A percentile compares a stretch with the other conserved stretches of the same genome.
Conservation (phyloP, 2,329 filamentous ascomycete genomes). For the Venturia pyrina region DNA sequence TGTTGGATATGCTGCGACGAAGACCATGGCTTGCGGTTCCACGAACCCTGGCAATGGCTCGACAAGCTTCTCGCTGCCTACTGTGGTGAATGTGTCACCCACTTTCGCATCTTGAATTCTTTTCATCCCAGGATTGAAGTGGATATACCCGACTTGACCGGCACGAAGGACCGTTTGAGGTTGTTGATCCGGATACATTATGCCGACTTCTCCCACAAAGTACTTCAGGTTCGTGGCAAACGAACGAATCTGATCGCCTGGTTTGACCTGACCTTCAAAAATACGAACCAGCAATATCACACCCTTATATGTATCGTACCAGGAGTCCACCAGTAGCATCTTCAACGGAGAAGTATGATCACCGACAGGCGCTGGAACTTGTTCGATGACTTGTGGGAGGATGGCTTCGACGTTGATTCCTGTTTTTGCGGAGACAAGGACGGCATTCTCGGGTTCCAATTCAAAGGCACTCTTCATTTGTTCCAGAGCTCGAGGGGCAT, state of each 20-base stretch:
- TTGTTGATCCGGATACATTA: constrained; percentile 85
- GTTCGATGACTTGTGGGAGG: constrained; percentile 74
- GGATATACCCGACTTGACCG: constrained; percentile 91
- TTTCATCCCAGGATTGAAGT: constrained; percentile 99
- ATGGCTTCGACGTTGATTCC: constrained; percentile 78
- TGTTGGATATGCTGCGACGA: constrained; percentile 90
- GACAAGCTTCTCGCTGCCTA: constrained; percentile 66
- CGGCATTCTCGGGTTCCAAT: constrained; percentile 63
- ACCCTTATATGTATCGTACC: constrained; percentile 94
- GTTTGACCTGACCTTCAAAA: constrained; percentile 75
- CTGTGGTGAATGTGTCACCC: constrained; percentile 84
- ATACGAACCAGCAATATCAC: constrained; percentile 84
- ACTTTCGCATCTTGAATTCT: constrained; percentile 90
- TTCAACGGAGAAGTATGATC: constrained; percentile 63
- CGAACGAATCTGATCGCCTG: constrained; percentile 79
- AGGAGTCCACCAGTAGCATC: constrained; percentile 88
- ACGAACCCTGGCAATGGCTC: constrained; percentile 84
- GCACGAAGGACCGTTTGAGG: constrained; percentile 72
- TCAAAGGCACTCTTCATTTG: constrained; percentile 86
- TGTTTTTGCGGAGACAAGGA: constrained; percentile 86
- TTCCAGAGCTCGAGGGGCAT: constrained; percentile 72
- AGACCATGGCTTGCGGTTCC: constrained; percentile 97
- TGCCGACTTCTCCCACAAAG: constrained; percentile 89
- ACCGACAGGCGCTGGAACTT: constrained; percentile 72
- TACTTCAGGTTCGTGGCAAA: constrained; percentile 85